Evolutionary conservation across 129 eudicot species (phyloP).

Genomic region (Escallonia rubra): DNA sequence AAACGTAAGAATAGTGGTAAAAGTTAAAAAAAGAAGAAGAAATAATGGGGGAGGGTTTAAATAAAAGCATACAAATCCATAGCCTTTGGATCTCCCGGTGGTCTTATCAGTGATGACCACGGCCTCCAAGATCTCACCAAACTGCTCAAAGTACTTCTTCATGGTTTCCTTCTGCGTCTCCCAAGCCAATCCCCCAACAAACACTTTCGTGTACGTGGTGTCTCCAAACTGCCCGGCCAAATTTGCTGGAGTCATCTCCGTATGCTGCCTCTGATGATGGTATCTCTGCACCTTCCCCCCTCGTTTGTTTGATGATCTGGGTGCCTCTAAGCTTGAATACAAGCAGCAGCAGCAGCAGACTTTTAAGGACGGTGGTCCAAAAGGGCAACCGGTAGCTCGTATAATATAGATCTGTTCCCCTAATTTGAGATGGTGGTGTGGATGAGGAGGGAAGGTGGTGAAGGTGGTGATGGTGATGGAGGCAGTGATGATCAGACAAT

Average conservation of each 20-base stretch:
- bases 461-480: conserved; percentile 21
- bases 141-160: conserved; percentile 66
- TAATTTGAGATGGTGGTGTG: not conserved
- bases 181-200: conserved; percentile 94
- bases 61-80: conserved; percentile 62
- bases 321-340: too few species aligned
- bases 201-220: conserved; percentile 80
- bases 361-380: conserved; percentile 1
- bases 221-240: conserved; percentile 55
- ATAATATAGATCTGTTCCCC: not conserved
- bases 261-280: not conserved
- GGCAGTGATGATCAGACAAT: conserved; percentile 54
- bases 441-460: conserved; percentile 9
- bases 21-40: not conserved
- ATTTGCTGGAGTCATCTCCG: conserved; percentile 32
- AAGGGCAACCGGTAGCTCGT: not conserved
- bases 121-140: conserved; percentile 82
- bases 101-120: conserved; percentile 84
- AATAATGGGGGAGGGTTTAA: not conserved
- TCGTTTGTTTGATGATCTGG: not conserved
- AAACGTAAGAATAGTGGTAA: not conserved
- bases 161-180: conserved; percentile 81
- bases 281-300: conserved; percentile 3
- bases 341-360: not conserved
- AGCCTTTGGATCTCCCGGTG: conserved; percentile 93